Evolutionary conservation across 352 stramenopile genomes (phyloP).

Genomic region (Pythium sukuiense): DNA sequence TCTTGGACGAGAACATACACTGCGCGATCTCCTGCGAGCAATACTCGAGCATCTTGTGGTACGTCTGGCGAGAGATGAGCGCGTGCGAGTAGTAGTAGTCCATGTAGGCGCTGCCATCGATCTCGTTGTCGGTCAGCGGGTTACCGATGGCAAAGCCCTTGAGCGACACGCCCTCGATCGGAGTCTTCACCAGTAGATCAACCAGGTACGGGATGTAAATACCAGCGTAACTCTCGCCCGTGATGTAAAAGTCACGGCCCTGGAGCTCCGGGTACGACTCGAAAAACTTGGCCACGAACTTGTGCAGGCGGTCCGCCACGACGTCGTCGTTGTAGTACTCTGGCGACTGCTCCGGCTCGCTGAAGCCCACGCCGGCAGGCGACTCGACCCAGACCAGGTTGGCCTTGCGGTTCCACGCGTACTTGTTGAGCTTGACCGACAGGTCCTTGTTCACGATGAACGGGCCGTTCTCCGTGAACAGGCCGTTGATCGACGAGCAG

Average conservation of each 20-base stretch:
- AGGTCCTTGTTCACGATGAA: conserved; percentile 57
- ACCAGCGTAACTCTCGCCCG: conserved; percentile 85
- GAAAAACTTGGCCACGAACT: conserved; percentile 81
- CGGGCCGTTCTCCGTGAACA: conserved; percentile 82
- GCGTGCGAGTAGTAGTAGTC: conserved; percentile 81
- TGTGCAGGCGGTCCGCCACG: conserved; percentile 47
- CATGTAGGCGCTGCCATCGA: conserved; percentile 69
- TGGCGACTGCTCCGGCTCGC: conserved; percentile 37
- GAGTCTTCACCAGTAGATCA: conserved; percentile 54
- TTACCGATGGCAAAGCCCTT: conserved; percentile 77
- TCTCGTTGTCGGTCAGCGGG: conserved; percentile 66
- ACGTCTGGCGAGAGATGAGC: conserved; percentile 63
- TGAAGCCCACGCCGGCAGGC: conserved; percentile 88
- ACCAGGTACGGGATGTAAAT: conserved; percentile 88
- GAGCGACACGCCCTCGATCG: conserved; percentile 47
- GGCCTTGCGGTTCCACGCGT: conserved; percentile 86
- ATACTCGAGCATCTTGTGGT: conserved; percentile 49
- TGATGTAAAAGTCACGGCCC: conserved; percentile 80
- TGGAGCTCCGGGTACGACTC: conserved; percentile 67
- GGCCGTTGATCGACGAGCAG: conserved; percentile 76
- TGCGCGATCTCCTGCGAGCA: conserved; percentile 53
- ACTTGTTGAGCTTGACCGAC: conserved; percentile 64
- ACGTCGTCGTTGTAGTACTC: conserved; percentile 68
- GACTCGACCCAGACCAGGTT: conserved; percentile 91
- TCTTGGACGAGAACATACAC: conserved; percentile 60